Evolutionary conservation across 805 yeast species (phyloP), one percentile per base, ranked within the genome.

Genomic region (Saccharomyces mikatae): DNA sequence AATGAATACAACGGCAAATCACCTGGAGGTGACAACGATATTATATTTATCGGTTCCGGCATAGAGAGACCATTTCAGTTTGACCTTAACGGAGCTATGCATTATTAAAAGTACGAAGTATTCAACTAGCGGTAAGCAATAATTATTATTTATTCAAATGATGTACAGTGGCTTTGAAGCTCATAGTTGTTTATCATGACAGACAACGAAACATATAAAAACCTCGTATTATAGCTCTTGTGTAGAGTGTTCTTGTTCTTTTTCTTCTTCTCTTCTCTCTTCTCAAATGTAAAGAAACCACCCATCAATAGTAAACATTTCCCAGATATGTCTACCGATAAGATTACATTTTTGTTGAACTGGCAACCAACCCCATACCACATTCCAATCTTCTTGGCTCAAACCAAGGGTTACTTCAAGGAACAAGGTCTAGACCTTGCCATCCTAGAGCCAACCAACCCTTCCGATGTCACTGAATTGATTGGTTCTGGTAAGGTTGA

Each of bases 271-370:
- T 31, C 36, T 13, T 24, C 4, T 24, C 4, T 2, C 26, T 24
- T 24, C 26, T 31, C 36, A 31, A 10, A 6, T 31, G 14, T 10
- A 11, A 11, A 31, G 36, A 31, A 31, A 4, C 6, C 14, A 31
- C 36, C 2, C 36, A 11, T 2, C 11, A 31, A 31, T n/a, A 31
- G 6, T 5, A 31, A 31, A 31, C 13, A 31, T 11, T 11, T 31
- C 36, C 36, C 4, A 31, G 36, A 31, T 78, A 75, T 74, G 78
- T 61, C 77, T 48, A 72, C 81, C 44, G 68, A 76, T 53, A 80
- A 78, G 56, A 76, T 78, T 63, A 73, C 82, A 26, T 79, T 79
- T 62, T 71, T 74, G 83, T 24, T 24, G 26, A 24, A 24, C 26
- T 24, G 26, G 26, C 26, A 24, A 24, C 26, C 26, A 24, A 24